A percentile compares a stretch with the other conserved stretches of the same genome.
These are phyloP conservation scores for Camellia japonica DNA, from an alignment of 148 eudicot species.

Conservation along the genomic window DNA sequence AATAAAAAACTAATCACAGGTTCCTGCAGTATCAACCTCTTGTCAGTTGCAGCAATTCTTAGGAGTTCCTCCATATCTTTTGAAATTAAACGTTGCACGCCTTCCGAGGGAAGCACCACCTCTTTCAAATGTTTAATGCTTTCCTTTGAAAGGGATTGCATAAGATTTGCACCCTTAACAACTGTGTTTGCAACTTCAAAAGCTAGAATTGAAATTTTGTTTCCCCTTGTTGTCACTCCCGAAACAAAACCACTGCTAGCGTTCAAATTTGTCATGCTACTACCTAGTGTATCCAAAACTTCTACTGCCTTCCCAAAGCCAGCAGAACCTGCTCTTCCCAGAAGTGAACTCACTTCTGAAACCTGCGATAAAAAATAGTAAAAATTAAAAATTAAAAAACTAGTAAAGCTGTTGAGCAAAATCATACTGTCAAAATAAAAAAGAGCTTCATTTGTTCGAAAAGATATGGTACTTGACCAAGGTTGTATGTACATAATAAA, in stretches of 20 bases:
- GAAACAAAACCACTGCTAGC: conserved; percentile 80
- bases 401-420: too few species aligned
- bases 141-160: conserved; percentile 85
- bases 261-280: conserved; percentile 92
- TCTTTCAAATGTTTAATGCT: conserved; percentile 79
- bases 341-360: conserved; percentile 78
- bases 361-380: conserved; percentile 41
- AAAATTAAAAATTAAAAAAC: not conserved
- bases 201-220: conserved; percentile 76
- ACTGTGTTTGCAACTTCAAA: conserved; percentile 94
- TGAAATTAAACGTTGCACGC: conserved; percentile 75
- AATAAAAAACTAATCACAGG: not conserved
- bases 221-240: conserved; percentile 85
- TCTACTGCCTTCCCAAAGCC: conserved; percentile 94
- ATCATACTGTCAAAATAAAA: not conserved
- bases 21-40: conserved; percentile 51
- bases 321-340: conserved; percentile 85
- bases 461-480: not conserved
- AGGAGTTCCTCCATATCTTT: conserved; percentile 77
- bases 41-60: conserved; percentile 91
- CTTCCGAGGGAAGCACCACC: conserved; percentile 87
- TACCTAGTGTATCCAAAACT: conserved; percentile 93
- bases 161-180: conserved; percentile 90
- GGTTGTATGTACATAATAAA: not conserved
- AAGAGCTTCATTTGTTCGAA: not conserved